Evolutionary conservation across 306 rosid genomes (phyloP), one percentile per base, ranked within the genome.

Genomic region (Cyclanthera cordifolia): DNA sequence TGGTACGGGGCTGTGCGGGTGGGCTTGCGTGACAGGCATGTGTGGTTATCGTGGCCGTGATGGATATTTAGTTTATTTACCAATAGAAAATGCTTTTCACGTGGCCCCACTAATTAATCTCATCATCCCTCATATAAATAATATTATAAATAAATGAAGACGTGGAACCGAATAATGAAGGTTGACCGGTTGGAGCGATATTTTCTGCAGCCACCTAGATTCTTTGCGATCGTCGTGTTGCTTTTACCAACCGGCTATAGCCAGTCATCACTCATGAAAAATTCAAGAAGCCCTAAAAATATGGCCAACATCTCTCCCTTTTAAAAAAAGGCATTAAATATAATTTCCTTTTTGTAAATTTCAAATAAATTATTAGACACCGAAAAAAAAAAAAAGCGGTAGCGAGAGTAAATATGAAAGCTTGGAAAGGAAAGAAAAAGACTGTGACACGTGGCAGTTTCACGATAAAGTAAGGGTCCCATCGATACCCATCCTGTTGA

Each of bases 101-200:
- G 74, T 53, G 87, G 96, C 55, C 83, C 83, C 47, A 34, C 10
- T 68, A 77, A 78, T 25, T 24, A 53, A 68, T 59, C 48, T 41
- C 17, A 50, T 54, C n/a, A n/a, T n/a, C n/a, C n/a, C n/a, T 30
- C 21, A 8, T 8, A 64, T 24, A 17, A 56, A 61, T 19, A 41
- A 65, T n/a, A n/a, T n/a, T n/a, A n/a, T n/a, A n/a, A n/a, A n/a
- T n/a, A 71, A 65, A 76, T 49, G 67, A 67, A 78, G 77, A 72
- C 79, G 77, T 73, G 87, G 87, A 79, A 81, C 68, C 27, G 76
- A 79, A 81, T 73, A 79, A 79, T 79, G 86, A 79, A 34, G 83
- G 82, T 91, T 85, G 96, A 89, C 97, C 95, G 87, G 86, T 71
- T 83, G 81, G 80, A 85, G 48, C 85, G 82, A 85, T 77, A 82